Evolutionary conservation across 371 early-diverging fungal genomes (phyloP).

Genomic region (Rhizopus microsporus): DNA sequence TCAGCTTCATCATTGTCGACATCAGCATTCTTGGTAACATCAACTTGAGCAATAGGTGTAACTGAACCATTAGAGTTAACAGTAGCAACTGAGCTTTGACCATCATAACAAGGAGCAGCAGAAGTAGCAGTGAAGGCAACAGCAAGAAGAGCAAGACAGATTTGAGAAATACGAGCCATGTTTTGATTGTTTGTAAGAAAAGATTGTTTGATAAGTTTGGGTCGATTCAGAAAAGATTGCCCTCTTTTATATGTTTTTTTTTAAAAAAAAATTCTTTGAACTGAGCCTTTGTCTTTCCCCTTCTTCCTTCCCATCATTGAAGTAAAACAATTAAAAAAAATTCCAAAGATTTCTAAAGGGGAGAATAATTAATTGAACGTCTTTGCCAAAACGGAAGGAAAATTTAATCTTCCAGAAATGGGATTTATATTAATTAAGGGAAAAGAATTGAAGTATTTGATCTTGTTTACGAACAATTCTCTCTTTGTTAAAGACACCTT

Average conservation of each 20-base stretch:
- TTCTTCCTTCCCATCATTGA: not conserved
- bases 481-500: no score
- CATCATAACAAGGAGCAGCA: constrained; percentile 24
- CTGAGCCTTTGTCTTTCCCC: not conserved
- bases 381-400: no score
- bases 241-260: constrained; percentile 1
- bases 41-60: not conserved
- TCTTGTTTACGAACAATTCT: no score
- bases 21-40: not conserved
- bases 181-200: not conserved
- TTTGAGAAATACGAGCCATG: constrained; percentile 24
- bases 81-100: no score
- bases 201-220: not conserved
- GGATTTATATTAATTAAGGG: no score
- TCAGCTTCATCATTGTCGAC: constrained; percentile 7
- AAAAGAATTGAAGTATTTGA: no score
- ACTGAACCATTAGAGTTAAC: not conserved
- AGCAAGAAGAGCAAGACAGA: constrained; percentile 22
- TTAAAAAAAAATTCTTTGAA: not conserved
- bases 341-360: no score
- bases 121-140: constrained; percentile 7
- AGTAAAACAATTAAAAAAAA: no score
- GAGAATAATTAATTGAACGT: no score
- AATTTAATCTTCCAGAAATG: no score
- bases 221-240: not conserved